These are phyloP conservation scores for Zasmidium citrigriseum DNA, from an alignment of 2,329 filamentous ascomycete genomes.

Conservation along the genomic window DNA sequence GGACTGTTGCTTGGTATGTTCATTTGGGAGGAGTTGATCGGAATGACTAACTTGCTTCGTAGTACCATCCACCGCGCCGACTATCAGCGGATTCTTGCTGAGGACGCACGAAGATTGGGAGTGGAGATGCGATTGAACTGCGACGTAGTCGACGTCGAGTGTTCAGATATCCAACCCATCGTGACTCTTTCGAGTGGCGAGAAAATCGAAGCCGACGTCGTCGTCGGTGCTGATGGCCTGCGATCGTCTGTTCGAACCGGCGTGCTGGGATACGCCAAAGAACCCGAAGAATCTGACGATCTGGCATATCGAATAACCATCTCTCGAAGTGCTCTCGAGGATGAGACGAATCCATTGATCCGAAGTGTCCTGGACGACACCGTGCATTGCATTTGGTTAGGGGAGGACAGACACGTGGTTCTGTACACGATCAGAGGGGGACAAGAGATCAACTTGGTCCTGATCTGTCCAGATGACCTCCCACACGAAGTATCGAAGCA, in stretches of 20 bases:
- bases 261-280: slow-evolving; percentile 33
- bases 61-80: slow-evolving; percentile 38
- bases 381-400: slow-evolving; percentile 56
- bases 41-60: slow-evolving; percentile 6
- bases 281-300: slow-evolving; percentile 60
- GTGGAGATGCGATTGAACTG: slow-evolving; percentile 53
- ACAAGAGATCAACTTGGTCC: slow-evolving; percentile 63
- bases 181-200: slow-evolving; percentile 40
- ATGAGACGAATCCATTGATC: slow-evolving; percentile 6
- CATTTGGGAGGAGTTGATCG: neutral
- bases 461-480: slow-evolving; percentile 64
- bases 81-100: slow-evolving; percentile 54
- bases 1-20: neutral
- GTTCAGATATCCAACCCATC: slow-evolving; percentile 32
- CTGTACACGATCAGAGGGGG: slow-evolving; percentile 61
- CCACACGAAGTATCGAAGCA: slow-evolving; percentile 53
- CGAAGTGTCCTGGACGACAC: slow-evolving; percentile 18
- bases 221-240: slow-evolving; percentile 64
- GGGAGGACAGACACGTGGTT: slow-evolving; percentile 60
- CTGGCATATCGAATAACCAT: slow-evolving; percentile 64
- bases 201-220: slow-evolving; percentile 51
- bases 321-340: slow-evolving; percentile 48
- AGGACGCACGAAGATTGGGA: slow-evolving; percentile 53
- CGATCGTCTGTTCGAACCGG: slow-evolving; percentile 57
- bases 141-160: slow-evolving; percentile 44